Percentiles rank a stretch among this genome's conserved stretches.
These are phyloP conservation scores for Suillus tomentosus DNA, from an alignment of 768 basidiomycete genomes.

Conservation along the genomic window DNA sequence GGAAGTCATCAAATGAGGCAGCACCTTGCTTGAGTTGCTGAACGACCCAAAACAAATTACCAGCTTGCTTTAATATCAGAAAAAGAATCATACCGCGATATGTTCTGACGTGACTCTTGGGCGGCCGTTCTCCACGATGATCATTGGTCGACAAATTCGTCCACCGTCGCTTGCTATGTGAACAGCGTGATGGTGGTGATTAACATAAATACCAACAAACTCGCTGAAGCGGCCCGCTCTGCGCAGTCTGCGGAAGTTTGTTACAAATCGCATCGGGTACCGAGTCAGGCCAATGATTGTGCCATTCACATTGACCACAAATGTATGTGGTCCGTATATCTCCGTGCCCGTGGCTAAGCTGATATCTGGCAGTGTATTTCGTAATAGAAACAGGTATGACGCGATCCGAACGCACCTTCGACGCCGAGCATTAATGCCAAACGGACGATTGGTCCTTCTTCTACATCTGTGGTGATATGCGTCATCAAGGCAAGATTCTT, in stretches of 20 bases:
- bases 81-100: slow-evolving; percentile 56
- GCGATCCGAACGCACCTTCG: slow-evolving; percentile 64
- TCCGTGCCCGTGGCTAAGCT: slow-evolving; percentile 90
- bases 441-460: slow-evolving; percentile 90
- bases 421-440: slow-evolving; percentile 95
- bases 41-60: slow-evolving; percentile 12
- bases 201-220: slow-evolving; percentile 95
- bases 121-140: slow-evolving; percentile 86
- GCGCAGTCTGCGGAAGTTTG: slow-evolving; percentile 88
- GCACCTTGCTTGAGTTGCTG: slow-evolving; percentile 80
- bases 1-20: slow-evolving; percentile 91
- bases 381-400: slow-evolving; percentile 16
- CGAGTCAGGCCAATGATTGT: slow-evolving; percentile 93
- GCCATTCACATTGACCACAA: slow-evolving; percentile 96
- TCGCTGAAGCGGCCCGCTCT: slow-evolving; percentile 92
- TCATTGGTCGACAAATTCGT: slow-evolving; percentile 95
- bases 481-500: slow-evolving; percentile 99
- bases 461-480: slow-evolving; percentile 98
- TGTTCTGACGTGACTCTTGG: slow-evolving; percentile 82
- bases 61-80: not conserved
- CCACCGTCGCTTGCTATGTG: slow-evolving; percentile 98
- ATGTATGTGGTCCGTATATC: slow-evolving; percentile 91
- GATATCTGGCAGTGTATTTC: slow-evolving; percentile 63
- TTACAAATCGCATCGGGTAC: slow-evolving; percentile 80
- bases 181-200: slow-evolving; percentile 91